Percentiles rank a stretch among this genome's conserved stretches.
Conservation (phyloP, 352 stramenopile species). For the Globisporangium polare region DNA sequence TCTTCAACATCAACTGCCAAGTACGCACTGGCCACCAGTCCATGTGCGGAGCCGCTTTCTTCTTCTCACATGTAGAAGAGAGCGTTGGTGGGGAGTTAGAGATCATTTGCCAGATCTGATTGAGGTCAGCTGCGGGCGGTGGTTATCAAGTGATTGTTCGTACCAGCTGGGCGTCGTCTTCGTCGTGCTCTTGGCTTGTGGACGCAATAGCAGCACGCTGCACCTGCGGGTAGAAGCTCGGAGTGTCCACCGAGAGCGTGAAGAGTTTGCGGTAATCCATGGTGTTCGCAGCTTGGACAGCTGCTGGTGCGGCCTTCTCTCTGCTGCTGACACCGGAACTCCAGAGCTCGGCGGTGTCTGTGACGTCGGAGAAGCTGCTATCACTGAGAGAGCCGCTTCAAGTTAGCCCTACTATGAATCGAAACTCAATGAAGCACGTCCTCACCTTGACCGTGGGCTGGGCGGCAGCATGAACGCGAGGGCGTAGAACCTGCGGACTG, state of each 20-base stretch:
- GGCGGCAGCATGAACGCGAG: constrained; percentile 1
- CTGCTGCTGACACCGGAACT: neutral
- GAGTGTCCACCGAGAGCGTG: constrained; percentile 33
- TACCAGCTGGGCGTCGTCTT: constrained; percentile 17
- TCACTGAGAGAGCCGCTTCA: neutral
- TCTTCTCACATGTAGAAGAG: constrained; percentile 11
- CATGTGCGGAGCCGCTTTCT: constrained; percentile 66
- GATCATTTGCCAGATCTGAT: neutral
- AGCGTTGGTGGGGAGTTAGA: neutral
- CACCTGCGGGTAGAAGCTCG: constrained; percentile 32
- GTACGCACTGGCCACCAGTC: constrained; percentile 64
- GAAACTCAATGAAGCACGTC: neutral
- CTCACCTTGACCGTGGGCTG: constrained; percentile 1
- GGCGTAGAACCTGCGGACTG: constrained; percentile 4
- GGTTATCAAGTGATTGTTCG: constrained; percentile 13
- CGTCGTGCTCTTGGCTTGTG: neutral
- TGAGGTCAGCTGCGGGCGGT: neutral
- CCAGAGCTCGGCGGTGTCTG: neutral
- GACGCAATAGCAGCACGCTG: no score
- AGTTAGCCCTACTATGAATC: neutral
- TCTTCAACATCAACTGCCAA: neutral
- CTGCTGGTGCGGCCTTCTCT: neutral
- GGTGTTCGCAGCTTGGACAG: neutral
- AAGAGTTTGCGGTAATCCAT: constrained; percentile 23
- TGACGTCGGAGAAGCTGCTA: neutral